A percentile compares a stretch with the other conserved stretches of the same genome.
Conservation (phyloP, 345 rosid species). For the Gynandropsis gynandra region DNA sequence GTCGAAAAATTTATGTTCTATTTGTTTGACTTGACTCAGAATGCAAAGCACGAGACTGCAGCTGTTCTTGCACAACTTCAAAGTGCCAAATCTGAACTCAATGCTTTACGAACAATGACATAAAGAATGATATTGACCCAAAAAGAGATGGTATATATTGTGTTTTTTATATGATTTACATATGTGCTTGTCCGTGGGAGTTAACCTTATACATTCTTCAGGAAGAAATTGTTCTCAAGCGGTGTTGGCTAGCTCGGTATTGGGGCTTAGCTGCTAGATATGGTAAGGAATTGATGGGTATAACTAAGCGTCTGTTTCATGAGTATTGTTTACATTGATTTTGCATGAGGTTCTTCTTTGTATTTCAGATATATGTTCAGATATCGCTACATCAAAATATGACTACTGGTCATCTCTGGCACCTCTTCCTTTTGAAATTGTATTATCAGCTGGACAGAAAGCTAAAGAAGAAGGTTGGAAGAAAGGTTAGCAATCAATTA, state of each 20-base stretch:
- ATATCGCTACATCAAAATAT: slow-evolving; percentile 72
- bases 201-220: slow-evolving; percentile 33
- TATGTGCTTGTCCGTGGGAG: slow-evolving; percentile 1
- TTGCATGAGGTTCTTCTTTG: too few relatives aligned
- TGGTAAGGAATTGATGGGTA: slow-evolving; percentile 40
- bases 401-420: slow-evolving; percentile 99
- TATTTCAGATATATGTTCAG: slow-evolving; percentile 82
- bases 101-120: slow-evolving; percentile 73
- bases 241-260: slow-evolving; percentile 99
- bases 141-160: slow-evolving; percentile 87
- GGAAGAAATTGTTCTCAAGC: slow-evolving; percentile 99
- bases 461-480: slow-evolving; percentile 78
- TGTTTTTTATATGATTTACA: slow-evolving; percentile 4
- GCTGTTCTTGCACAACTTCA: slow-evolving; percentile 44
- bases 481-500: slow-evolving; percentile 46
- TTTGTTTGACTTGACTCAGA: slow-evolving; percentile 54
- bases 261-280: slow-evolving; percentile 95
- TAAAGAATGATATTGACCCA: slow-evolving; percentile 95
- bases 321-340: too few relatives aligned
- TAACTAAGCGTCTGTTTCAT: too few relatives aligned
- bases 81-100: slow-evolving; percentile 83
- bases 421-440: slow-evolving; percentile 95
- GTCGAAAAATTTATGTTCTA: slow-evolving; percentile 3
- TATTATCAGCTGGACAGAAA: slow-evolving; percentile 95
- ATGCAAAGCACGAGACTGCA: slow-evolving; percentile 54